Evolutionary conservation across 208 protist species (phyloP).

Genomic region (Kentomonas sorsogonicus): DNA sequence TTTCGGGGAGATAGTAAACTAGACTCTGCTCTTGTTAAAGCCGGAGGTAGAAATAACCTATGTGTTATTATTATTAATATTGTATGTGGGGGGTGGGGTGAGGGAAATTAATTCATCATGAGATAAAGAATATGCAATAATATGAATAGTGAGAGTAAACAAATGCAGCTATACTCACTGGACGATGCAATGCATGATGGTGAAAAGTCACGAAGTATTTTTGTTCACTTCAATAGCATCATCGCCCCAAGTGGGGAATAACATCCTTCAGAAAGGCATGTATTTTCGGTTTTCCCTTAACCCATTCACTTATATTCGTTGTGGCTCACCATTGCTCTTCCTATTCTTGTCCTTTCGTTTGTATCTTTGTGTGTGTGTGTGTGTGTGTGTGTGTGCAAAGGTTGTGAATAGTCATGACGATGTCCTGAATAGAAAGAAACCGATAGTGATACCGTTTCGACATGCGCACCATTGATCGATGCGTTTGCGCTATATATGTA

Average conservation of each 20-base stretch:
- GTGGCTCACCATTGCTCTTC: neutral
- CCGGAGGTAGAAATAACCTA: neutral
- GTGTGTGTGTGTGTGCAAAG: neutral
- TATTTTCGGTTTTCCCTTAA: neutral
- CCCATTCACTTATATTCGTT: neutral
- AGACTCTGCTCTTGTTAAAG: constrained; percentile 6
- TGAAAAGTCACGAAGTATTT: too few species aligned
- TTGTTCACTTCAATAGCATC: too few species aligned
- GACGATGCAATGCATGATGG: too few species aligned
- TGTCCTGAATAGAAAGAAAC: constrained; percentile 5
- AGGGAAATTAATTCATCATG: neutral
- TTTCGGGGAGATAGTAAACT: neutral
- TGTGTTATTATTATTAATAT: constrained; percentile 11
- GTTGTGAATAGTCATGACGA: neutral
- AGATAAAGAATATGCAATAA: constrained; percentile 5
- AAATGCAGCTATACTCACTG: too few species aligned
- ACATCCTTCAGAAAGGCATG: too few species aligned
- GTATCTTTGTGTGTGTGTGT: constrained; percentile 6
- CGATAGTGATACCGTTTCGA: neutral
- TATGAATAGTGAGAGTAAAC: constrained; percentile 6
- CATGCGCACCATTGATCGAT: neutral
- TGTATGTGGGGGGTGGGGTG: neutral
- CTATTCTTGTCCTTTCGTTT: neutral
- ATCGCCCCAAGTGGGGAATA: too few species aligned
- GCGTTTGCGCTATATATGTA: neutral